Evolutionary conservation across 2,329 filamentous ascomycete genomes (phyloP).

Genomic region (Colletotrichum nymphaeae): DNA sequence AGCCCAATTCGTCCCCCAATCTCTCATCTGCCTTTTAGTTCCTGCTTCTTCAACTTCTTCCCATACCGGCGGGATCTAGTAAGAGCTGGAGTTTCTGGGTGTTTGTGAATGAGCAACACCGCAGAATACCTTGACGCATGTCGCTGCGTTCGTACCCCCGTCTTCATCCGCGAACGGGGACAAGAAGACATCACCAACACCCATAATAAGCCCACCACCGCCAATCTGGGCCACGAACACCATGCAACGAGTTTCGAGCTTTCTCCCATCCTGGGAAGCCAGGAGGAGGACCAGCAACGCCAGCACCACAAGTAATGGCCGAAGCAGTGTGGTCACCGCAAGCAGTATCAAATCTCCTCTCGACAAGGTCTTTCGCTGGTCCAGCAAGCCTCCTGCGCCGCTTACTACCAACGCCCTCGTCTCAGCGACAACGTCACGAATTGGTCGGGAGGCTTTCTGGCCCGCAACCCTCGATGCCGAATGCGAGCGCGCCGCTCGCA

Average conservation of each 20-base stretch:
- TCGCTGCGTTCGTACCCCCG: conserved; percentile 25
- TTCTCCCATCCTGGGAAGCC: conserved; percentile 59
- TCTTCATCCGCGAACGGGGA: conserved; percentile 30
- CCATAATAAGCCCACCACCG: background rate
- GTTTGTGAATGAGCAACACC: conserved; percentile 29
- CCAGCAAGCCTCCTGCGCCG: conserved; percentile 65
- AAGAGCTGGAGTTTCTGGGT: conserved; percentile 6
- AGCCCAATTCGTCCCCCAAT: conserved; percentile 33
- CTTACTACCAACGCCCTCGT: conserved; percentile 53
- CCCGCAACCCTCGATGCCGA: conserved; percentile 88
- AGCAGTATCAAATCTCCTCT: conserved; percentile 44
- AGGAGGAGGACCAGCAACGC: conserved; percentile 48
- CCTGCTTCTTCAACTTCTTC: conserved; percentile 15
- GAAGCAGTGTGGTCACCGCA: conserved; percentile 37
- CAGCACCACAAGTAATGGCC: conserved; percentile 14
- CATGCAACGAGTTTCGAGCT: conserved; percentile 58
- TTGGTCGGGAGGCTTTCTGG: conserved; percentile 84
- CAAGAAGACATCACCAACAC: conserved; percentile 16
- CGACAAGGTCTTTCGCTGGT: conserved; percentile 57
- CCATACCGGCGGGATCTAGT: conserved; percentile 22
- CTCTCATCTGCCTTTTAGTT: background rate
- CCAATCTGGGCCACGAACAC: conserved; percentile 26
- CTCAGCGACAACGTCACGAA: conserved; percentile 73
- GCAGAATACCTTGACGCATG: conserved; percentile 24
- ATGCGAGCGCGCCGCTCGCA: conserved; percentile 90